Evolutionary conservation across 2,329 filamentous ascomycete species (phyloP), one percentile per base, ranked within the genome.

Genomic region (Chaetomium sp.): DNA sequence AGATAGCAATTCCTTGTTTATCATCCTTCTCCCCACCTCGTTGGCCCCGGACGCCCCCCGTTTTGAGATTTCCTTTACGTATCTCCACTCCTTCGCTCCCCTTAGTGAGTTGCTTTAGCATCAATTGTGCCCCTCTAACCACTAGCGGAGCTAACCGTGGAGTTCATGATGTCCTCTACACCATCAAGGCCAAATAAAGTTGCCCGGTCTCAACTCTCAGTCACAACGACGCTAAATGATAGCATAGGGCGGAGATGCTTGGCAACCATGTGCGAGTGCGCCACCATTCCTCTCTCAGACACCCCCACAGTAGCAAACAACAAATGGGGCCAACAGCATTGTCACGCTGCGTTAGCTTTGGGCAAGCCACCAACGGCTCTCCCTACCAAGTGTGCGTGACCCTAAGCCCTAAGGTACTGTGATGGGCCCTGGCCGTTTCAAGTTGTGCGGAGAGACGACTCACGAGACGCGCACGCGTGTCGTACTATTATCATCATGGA

Each of bases 341-440:
- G 50, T 53, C 50, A 53, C 50, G 25, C 50, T 53, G 50, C 50
- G 50, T 53, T 53, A 53, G 50, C 50, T 27, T 29, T 25, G 23
- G 23, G 2, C 31, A 53, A 16, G 50, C 27, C 50, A 53, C 50
- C 50, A 53, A 53, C 50, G 13, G 27, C 27, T 16, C 50, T 53
- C 27, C 25, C 16, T 29, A 16, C 16, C 25, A 3, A 51, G 27
- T 13, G 7, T 31, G 25, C 16, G 27, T 16, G 23, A 51, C 23
- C 12, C 25, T 51, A 7, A 27, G 49, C 23, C 13, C 25, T 53
- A n/a, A 29, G 50, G 25, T 29, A 19, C 27, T 53, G 50, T 47
- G 45, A 47, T 10, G 45, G 45, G 45, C n/a, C n/a, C n/a, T n/a
- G n/a, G 45, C n/a, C 4, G 21, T 23, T 23, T n/a, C 19, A n/a